Base-by-base conservation (phyloP, 768 basidiomycete species). In the Hericium erinaceus region DNA sequence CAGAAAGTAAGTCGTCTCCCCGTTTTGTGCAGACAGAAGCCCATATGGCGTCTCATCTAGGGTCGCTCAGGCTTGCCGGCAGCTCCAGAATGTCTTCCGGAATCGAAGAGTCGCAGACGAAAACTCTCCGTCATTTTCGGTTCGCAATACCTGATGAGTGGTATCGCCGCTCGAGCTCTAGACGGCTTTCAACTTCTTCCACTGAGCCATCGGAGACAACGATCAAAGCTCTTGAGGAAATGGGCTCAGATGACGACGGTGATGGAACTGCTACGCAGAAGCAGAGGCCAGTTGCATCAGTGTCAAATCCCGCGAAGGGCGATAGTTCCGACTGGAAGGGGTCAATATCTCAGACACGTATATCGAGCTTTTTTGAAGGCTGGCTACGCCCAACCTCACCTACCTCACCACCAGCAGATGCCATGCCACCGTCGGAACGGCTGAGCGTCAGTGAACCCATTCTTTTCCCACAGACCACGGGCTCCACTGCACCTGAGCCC, bases 101-200 rank as follows among this genome's bases (percentile, higher is more conserved):
- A 39, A 55, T 81, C 16, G 68, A 66, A 61, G 73, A 75, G 1
- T 75, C 77, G 61, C 70, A 72, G n/a, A 64, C 70, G 3, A 62
- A 67, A 28, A 77, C 77, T 1, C 72, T 64, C 18, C 80, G 80
- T 9, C 66, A 62, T 8, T 81, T 87, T 65, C 76, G 78, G 26
- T 78, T 91, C 56, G 87, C 84, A 60, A 81, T 92, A 8, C 87
- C 87, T 2, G 87, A 87, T 55, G 84, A 86, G 65, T 92, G 85
- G 90, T 92, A 82, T 69, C 81, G 83, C 57, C 80, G 87, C 16
- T 81, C 83, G 18, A 86, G 79, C 60, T 78, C 83, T 7, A 80
- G 81, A 0, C 73, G 70, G 40, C 64, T 76, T 2, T 80, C 82
- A 2, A 69, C 71, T 13, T 66, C 74, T 22, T 78, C 80, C 0